Conservation (phyloP, 148 eudicot genomes). For the Limonium bicolor region DNA sequence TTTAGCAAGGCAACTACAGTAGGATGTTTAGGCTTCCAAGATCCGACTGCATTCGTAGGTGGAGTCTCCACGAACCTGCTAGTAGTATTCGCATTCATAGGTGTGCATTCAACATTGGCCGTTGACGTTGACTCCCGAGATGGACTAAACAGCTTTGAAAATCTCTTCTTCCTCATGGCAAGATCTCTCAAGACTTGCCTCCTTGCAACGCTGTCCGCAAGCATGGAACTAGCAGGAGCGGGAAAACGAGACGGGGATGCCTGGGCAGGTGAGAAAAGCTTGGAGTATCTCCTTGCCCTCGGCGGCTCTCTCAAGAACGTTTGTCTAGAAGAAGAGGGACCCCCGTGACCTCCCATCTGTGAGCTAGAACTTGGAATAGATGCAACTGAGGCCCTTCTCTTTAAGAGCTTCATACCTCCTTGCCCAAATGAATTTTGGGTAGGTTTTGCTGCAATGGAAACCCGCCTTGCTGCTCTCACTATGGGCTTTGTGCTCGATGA, state of each 20-base stretch:
- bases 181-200: neutral
- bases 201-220: too few species aligned
- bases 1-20: constrained; percentile 61
- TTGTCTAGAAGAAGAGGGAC: too few species aligned
- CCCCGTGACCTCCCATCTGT: constrained; percentile 10
- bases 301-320: constrained; percentile 47
- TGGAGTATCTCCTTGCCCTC: constrained; percentile 52
- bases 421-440: constrained; percentile 3
- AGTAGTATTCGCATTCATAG: constrained; percentile 9
- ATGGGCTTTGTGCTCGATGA: constrained; percentile 4
- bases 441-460: constrained; percentile 50
- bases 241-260: constrained; percentile 8
- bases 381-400: constrained; percentile 62
- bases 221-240: neutral
- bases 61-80: constrained; percentile 65
- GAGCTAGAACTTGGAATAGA: constrained; percentile 24
- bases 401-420: constrained; percentile 30
- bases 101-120: constrained; percentile 55
- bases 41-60: constrained; percentile 38
- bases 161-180: neutral
- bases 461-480: constrained; percentile 32
- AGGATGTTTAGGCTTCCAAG: constrained; percentile 90
- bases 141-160: neutral
- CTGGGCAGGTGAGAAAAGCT: constrained; percentile 37
- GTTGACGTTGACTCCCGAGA: too few species aligned